Evolutionary conservation across 805 yeast genomes (phyloP).

Genomic region (Wickerhamomyces tratensis): DNA sequence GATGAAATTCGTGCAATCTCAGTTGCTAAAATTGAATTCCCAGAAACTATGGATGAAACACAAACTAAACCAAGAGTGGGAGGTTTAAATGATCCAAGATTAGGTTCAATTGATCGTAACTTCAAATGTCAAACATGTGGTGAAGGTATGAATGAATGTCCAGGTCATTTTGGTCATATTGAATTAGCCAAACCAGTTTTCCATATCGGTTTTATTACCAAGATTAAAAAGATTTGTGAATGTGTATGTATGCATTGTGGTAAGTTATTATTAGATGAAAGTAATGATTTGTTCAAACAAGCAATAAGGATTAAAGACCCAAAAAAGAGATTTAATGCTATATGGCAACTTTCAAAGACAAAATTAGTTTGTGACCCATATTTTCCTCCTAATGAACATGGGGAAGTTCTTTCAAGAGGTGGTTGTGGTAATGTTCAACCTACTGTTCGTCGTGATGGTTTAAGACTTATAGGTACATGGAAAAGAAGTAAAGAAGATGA

Average conservation of each 20-base stretch:
- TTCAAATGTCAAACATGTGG: conserved; percentile 99
- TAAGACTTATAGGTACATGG: conserved; percentile 98
- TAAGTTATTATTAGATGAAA: conserved; percentile 79
- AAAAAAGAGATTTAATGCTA: conserved; percentile 92
- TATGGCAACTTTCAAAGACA: conserved; percentile 86
- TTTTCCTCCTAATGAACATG: conserved; percentile 48
- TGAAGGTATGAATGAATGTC: conserved; percentile 98
- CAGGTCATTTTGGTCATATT: conserved; percentile 98
- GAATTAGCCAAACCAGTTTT: conserved; percentile 98
- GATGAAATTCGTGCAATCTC: conserved; percentile 96
- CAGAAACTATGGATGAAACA: conserved; percentile 99
- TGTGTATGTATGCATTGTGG: conserved; percentile 99
- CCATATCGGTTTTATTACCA: conserved; percentile 91
- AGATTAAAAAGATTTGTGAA: conserved; percentile 91
- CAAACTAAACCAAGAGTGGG: conserved; percentile 93
- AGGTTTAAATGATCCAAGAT: conserved; percentile 93
- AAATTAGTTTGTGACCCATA: conserved; percentile 96
- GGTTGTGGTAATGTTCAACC: conserved; percentile 99
- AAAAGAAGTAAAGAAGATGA: conserved; percentile 77
- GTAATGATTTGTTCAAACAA: conserved; percentile 60
- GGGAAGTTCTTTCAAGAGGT: conserved; percentile 59
- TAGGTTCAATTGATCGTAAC: conserved; percentile 95
- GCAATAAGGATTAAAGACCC: conserved; percentile 88
- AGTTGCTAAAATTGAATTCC: conserved; percentile 95
- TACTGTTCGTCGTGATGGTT: conserved; percentile 88